Evolutionary conservation across 768 basidiomycete species (phyloP), one percentile per base, ranked within the genome.

Genomic region (Lyophyllum semitale): DNA sequence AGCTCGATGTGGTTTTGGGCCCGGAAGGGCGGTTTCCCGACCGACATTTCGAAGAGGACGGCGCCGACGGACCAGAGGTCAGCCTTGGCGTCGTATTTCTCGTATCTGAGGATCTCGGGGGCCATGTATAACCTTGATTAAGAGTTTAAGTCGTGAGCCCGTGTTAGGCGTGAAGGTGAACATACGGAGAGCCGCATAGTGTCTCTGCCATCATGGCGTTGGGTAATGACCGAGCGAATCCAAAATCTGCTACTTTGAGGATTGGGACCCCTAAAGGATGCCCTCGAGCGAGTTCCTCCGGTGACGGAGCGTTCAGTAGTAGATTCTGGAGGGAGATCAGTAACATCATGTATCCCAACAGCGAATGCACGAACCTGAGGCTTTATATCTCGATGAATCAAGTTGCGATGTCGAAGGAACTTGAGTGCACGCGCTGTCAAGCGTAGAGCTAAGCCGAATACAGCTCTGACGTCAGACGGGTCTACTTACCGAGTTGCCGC

Each of bases 41-140:
- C 91, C 17, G 85, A 80, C 89, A 97, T 98, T 71, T 99, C 97
- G 73, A 87, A 99, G 2, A 98, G 75, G 22, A 99, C 95, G 0
- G 97, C 93, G 5, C 97, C 97, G 44, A 98, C 95, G 27, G 93
- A 95, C 97, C 97, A 99, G 1, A 99, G 79, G 68, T 99, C 97
- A 11, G 93, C 97, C 68, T 94, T 96, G 18, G 95, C 95, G 68
- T 97, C 95, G 71, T 99, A 98, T 68, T 95, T 95, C 73, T 98
- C 89, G 69, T 97, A 97, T 15, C 92, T 85, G 11, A 99, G 76
- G 63, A 99, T 98, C 72, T 99, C 97, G 0, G 97, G 97, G 0
- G 97, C 97, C 97, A 98, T 99, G 74, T 99, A 99, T 27, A 99
- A 73, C 45, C 93, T 95, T 53, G 6, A 18, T 22, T 20, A 35